These are phyloP conservation scores for Thelonectria olida DNA, from an alignment of 2,329 filamentous ascomycete species.

Conservation along the genomic window DNA sequence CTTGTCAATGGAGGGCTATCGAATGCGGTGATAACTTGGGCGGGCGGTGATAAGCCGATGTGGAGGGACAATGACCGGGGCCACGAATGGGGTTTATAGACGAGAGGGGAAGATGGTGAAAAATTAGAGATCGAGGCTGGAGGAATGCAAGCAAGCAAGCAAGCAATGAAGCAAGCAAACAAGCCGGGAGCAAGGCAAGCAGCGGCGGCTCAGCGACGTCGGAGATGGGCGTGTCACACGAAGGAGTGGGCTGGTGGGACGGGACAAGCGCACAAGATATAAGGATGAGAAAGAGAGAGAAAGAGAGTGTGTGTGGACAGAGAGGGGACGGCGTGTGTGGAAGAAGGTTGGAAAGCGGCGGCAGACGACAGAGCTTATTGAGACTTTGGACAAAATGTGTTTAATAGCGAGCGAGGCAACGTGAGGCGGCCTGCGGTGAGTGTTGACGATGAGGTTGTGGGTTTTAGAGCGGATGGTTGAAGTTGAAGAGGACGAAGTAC, in stretches of 20 bases:
- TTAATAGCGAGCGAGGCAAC: conserved; percentile 23
- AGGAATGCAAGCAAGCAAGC: conserved; percentile 18
- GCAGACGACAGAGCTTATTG: neutral
- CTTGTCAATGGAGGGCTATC: conserved; percentile 31
- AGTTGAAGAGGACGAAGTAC: conserved; percentile 20
- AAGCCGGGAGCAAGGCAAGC: neutral
- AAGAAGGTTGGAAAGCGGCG: neutral
- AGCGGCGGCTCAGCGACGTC: conserved; percentile 37
- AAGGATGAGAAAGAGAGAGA: conserved; percentile 22
- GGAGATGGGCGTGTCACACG: conserved; percentile 36
- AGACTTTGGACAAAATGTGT: neutral
- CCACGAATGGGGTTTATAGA: conserved; percentile 22
- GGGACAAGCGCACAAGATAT: conserved; percentile 29
- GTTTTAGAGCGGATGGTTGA: conserved; percentile 3
- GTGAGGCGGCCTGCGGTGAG: conserved; percentile 4
- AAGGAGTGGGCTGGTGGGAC: conserved; percentile 30
- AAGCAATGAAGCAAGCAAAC: conserved; percentile 11
- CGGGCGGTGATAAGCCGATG: conserved; percentile 32
- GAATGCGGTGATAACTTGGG: conserved; percentile 15
- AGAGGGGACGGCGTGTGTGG: neutral
- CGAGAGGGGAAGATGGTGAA: neutral
- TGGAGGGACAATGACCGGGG: conserved; percentile 23
- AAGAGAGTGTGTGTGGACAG: neutral
- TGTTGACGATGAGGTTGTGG: conserved; percentile 10
- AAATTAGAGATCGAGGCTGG: conserved; percentile 18